Evolutionary conservation across 1,284 basidiomycete species (phyloP).

Genomic region (Agaricales sp.): DNA sequence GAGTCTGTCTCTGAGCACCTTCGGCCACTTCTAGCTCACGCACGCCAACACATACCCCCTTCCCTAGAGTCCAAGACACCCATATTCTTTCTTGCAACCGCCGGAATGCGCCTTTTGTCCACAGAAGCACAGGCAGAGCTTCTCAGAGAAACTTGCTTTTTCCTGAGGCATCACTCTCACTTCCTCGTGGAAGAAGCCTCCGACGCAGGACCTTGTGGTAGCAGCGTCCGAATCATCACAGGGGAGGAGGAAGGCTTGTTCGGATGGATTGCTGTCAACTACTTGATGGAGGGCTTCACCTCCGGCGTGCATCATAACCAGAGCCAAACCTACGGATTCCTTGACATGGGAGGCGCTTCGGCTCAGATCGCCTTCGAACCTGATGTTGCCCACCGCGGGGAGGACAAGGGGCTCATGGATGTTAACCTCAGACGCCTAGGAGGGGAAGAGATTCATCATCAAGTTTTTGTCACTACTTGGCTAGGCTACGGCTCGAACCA

Average conservation of each 20-base stretch:
- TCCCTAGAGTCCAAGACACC: slow-evolving; percentile 79
- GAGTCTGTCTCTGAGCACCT: slow-evolving; percentile 71
- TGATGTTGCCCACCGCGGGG: slow-evolving; percentile 39
- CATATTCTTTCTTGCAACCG: slow-evolving; percentile 91
- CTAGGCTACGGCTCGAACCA: slow-evolving; percentile 97
- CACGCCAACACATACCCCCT: slow-evolving; percentile 75
- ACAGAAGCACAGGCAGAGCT: slow-evolving; percentile 63
- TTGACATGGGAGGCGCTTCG: slow-evolving; percentile 99
- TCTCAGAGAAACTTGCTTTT: slow-evolving; percentile 68
- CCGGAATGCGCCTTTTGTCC: slow-evolving; percentile 89
- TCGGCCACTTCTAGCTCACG: slow-evolving; percentile 76
- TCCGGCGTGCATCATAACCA: slow-evolving; percentile 40
- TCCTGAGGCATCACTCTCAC: slow-evolving; percentile 63
- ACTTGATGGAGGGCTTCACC: slow-evolving; percentile 93
- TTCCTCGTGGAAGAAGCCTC: slow-evolving; percentile 65
- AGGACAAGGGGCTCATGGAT: slow-evolving; percentile 59
- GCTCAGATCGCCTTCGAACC: slow-evolving; percentile 98
- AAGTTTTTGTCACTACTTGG: slow-evolving; percentile 98
- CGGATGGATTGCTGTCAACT: slow-evolving; percentile 99
- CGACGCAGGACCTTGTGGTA: slow-evolving; percentile 68
- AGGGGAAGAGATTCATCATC: slow-evolving; percentile 82
- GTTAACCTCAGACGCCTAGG: slow-evolving; percentile 78
- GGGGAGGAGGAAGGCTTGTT: slow-evolving; percentile 98
- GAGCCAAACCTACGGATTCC: slow-evolving; percentile 88
- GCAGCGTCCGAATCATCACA: slow-evolving; percentile 89